A percentile compares a stretch with the other conserved stretches of the same genome.
phyloP scores from a whole-genome alignment of 2,329 filamentous ascomycete species.

The Emydomyces testavorans region DNA sequence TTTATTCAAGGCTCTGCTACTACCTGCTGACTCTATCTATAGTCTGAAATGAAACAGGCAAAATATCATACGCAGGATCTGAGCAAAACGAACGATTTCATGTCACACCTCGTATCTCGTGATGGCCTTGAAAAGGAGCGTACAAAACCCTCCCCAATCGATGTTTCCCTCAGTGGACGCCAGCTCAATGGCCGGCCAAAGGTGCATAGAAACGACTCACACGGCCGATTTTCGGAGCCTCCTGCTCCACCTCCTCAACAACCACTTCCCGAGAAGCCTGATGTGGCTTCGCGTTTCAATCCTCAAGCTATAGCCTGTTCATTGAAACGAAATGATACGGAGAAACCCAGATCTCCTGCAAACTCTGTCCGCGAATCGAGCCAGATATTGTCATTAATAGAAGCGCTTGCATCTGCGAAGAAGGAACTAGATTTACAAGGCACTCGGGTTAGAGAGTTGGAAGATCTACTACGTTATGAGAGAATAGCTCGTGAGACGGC shows the following conservation, averaged over 20 bases:
- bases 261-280: conserved; percentile 84
- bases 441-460: conserved; percentile 66
- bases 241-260: conserved; percentile 89
- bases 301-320: conserved; percentile 42
- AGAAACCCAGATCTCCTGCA: conserved; percentile 51
- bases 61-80: conserved; percentile 80
- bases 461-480: conserved; percentile 66
- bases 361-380: conserved; percentile 47
- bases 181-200: conserved; percentile 39
- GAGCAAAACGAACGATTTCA: conserved; percentile 66
- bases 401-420: conserved; percentile 71
- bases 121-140: conserved; percentile 47
- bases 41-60: conserved; percentile 86
- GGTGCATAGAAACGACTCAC: conserved; percentile 56
- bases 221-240: conserved; percentile 80
- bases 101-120: conserved; percentile 63
- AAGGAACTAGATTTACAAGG: conserved; percentile 78
- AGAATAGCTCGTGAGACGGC: conserved; percentile 69
- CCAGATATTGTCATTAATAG: conserved; percentile 73
- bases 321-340: conserved; percentile 63
- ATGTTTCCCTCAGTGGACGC: conserved; percentile 32
- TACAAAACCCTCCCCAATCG: conserved; percentile 38
- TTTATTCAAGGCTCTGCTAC: not conserved
- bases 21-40: conserved; percentile 8
- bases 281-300: conserved; percentile 42